Evolutionary conservation across 768 basidiomycete species (phyloP).

Genomic region (Kwoniella sp.): DNA sequence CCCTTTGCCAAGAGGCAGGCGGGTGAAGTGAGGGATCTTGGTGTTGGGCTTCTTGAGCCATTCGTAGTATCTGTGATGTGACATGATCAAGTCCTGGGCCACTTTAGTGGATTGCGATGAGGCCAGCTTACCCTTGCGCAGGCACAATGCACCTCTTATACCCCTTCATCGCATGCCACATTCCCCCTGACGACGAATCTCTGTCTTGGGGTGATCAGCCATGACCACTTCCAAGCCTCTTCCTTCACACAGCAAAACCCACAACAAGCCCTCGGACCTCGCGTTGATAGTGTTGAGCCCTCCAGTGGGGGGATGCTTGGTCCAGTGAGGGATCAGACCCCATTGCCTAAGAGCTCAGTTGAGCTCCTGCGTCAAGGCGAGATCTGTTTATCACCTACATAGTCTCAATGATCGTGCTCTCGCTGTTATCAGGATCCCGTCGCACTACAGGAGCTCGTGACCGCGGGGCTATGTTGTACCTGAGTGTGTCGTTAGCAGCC

Average conservation of each 20-base stretch:
- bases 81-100: background rate
- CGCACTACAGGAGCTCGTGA: constrained; percentile 70
- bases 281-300: constrained; percentile 82
- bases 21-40: constrained; percentile 76
- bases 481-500: constrained; percentile 4
- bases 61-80: constrained; percentile 73
- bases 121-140: constrained; percentile 63
- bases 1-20: constrained; percentile 54
- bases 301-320: constrained; percentile 60
- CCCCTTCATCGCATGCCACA: constrained; percentile 81
- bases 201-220: constrained; percentile 12
- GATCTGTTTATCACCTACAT: constrained; percentile 55
- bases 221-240: background rate
- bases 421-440: constrained; percentile 51
- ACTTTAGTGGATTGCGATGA: background rate
- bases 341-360: constrained; percentile 53
- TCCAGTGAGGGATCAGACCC: constrained; percentile 84
- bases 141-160: constrained; percentile 79
- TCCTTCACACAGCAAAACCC: constrained; percentile 1
- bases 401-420: constrained; percentile 62
- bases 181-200: constrained; percentile 58
- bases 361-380: background rate
- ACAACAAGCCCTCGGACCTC: constrained; percentile 68
- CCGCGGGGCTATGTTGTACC: constrained; percentile 82
- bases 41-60: constrained; percentile 75